Base-by-base conservation (phyloP, 805 yeast genomes). In the Suhomyces xylopsoci region DNA sequence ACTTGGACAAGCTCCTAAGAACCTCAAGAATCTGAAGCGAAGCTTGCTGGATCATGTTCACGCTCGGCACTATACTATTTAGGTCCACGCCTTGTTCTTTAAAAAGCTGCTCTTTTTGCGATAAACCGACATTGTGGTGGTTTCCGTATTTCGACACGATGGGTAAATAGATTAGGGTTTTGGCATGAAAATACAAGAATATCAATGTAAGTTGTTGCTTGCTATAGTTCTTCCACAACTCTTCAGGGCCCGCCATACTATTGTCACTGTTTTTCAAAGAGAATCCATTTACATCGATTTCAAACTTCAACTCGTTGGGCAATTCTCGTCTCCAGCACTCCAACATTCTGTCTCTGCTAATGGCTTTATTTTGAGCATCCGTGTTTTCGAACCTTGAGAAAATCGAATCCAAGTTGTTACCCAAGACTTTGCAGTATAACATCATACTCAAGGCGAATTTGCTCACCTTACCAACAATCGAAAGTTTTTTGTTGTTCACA, bases 321-420 rank as follows among this genome's bases (percentile, higher is more conserved):
- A 91, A 71, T 41, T 86, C 88, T 19, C 84, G 71, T 59, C 89
- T 76, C 97, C 97, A 91, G 47, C 81, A 72, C 58, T 90, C 96
- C 46, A 91, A 73, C 60, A 84, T 79, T 58, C 86, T 82, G 62
- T 91, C 97, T 40, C 63, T 63, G 19, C 61, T 62, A 9, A 68
- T 58, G 1, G 75, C 70, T 41, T 56, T 56, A 10, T 58, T 60
- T 47, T 64, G 66, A 5, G 61, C 65, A 46, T 74, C 68, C 36
- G 49, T 12, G 17, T 48, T 50, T 55, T 74, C 81, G 57, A 73
- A 80, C 63, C 92, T 80, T 48, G 84, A 82, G 68, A 84, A 88
- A 9, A 87, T 81, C 0, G 85, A 76, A 68, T 88, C 93, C 47
- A 90, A 69, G 42, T 90, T 83, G 51, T 81, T 79, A 0, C 94